These are phyloP conservation scores for Colletotrichum limetticola DNA, from an alignment of 2,329 filamentous ascomycete species.

Conservation along the genomic window DNA sequence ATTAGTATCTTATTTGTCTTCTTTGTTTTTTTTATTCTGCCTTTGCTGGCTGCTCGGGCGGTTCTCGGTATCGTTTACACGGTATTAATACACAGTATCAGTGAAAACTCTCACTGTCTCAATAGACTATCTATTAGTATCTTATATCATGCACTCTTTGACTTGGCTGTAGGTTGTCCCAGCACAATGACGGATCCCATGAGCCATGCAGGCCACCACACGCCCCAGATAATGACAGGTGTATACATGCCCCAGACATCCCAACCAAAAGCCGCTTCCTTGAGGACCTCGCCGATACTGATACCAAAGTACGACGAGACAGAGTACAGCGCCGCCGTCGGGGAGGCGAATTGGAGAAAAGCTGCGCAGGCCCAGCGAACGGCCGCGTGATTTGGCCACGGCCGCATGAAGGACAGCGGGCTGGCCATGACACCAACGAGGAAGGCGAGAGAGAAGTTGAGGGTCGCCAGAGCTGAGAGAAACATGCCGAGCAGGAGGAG, in stretches of 20 bases:
- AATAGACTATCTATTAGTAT: too few relatives aligned
- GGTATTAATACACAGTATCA: too few relatives aligned
- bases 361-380: constrained; percentile 56
- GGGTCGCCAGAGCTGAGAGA: constrained; percentile 89
- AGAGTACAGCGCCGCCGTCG: constrained; percentile 64
- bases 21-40: accelerated
- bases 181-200: constrained; percentile 68
- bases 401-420: constrained; percentile 80
- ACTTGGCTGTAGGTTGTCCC: constrained; percentile 42
- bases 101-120: too few relatives aligned
- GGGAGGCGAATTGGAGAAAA: constrained; percentile 70
- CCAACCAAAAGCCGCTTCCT: constrained; percentile 86
- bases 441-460: constrained; percentile 94
- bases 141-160: neutral
- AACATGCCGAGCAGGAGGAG: constrained; percentile 93
- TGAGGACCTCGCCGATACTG: constrained; percentile 68
- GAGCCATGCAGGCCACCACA: constrained; percentile 96
- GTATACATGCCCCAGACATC: constrained; percentile 91
- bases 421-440: constrained; percentile 82
- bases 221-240: constrained; percentile 88
- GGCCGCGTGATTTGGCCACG: constrained; percentile 52
- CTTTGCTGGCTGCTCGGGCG: too few relatives aligned
- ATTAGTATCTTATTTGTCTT: too few relatives aligned
- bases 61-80: too few relatives aligned
- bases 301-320: constrained; percentile 54